Percentiles rank a stretch among this genome's conserved stretches.
These are phyloP conservation scores for Xylaria sp. DNA, from an alignment of 2,329 filamentous ascomycete species.

Conservation along the genomic window DNA sequence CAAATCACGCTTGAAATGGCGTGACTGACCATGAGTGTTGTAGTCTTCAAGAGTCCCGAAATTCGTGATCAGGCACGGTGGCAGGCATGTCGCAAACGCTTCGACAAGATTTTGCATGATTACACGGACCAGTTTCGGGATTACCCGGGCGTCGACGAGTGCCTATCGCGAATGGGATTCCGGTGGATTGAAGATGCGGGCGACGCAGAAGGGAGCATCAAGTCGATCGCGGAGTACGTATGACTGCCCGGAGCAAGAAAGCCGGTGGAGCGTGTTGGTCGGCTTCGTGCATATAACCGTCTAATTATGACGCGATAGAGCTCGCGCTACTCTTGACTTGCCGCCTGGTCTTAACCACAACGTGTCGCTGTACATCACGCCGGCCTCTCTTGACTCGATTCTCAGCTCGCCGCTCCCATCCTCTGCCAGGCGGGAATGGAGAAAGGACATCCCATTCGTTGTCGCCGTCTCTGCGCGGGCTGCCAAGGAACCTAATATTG, in stretches of 20 bases:
- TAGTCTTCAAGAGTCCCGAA: slow-evolving; percentile 32
- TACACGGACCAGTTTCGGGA: slow-evolving; percentile 19
- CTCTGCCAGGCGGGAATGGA: slow-evolving; percentile 24
- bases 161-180: slow-evolving; percentile 31
- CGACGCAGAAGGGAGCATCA: slow-evolving; percentile 25
- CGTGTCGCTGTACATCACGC: slow-evolving; percentile 33
- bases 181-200: slow-evolving; percentile 33
- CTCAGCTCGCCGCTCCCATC: slow-evolving; percentile 30
- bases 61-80: slow-evolving; percentile 26
- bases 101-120: slow-evolving; percentile 31
- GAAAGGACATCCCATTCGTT: slow-evolving; percentile 36
- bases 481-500: background rate
- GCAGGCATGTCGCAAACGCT: slow-evolving; percentile 32
- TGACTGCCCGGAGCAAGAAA: background rate
- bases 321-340: slow-evolving; percentile 16
- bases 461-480: slow-evolving; percentile 32
- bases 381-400: slow-evolving; percentile 30
- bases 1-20: too few relatives aligned
- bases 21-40: too few relatives aligned
- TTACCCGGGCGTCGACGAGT: slow-evolving; percentile 28
- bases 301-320: slow-evolving; percentile 21
- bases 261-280: background rate
- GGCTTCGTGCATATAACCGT: background rate
- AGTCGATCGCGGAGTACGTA: slow-evolving; percentile 29
- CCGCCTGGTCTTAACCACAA: slow-evolving; percentile 30